Conservation (phyloP, 106 monocot genomes). For the Phalaenopsis equestris region DNA sequence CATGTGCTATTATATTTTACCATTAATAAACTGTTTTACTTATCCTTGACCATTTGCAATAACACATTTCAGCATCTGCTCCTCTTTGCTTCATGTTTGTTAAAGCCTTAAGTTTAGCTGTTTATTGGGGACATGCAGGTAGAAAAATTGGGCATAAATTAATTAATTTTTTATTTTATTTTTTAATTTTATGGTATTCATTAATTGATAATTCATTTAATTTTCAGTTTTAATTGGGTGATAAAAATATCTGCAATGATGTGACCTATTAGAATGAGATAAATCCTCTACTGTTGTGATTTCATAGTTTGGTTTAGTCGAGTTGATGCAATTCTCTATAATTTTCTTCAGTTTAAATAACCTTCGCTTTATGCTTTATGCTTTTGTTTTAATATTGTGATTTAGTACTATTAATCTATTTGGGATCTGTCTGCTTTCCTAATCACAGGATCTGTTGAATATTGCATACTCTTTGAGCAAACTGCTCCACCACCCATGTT, state of each 20-base stretch:
- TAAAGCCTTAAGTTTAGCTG: not conserved
- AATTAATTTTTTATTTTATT: not conserved
- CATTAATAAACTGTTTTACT: not conserved
- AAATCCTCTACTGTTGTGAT: too few species aligned
- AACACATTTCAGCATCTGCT: not conserved
- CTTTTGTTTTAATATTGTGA: too few species aligned
- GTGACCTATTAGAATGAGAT: too few species aligned
- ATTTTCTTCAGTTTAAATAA: not conserved
- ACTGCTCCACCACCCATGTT: not conserved
- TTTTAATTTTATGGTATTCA: not conserved
- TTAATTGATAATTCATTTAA: not conserved
- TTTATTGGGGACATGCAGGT: not conserved
- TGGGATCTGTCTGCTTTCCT: not conserved
- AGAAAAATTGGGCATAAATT: not conserved
- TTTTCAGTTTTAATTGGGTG: not conserved
- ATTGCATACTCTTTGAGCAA: not conserved
- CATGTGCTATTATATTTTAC: not conserved
- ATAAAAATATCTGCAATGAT: too few species aligned
- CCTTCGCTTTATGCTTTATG: too few species aligned
- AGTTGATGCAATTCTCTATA: not conserved
- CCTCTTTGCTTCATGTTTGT: not conserved
- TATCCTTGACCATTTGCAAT: not conserved
- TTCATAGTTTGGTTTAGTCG: not conserved
- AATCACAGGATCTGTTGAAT: not conserved
- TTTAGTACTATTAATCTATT: not conserved